Evolutionary conservation across 1,284 basidiomycete genomes (phyloP).

Genomic region (Sanghuangporus sanghuang): DNA sequence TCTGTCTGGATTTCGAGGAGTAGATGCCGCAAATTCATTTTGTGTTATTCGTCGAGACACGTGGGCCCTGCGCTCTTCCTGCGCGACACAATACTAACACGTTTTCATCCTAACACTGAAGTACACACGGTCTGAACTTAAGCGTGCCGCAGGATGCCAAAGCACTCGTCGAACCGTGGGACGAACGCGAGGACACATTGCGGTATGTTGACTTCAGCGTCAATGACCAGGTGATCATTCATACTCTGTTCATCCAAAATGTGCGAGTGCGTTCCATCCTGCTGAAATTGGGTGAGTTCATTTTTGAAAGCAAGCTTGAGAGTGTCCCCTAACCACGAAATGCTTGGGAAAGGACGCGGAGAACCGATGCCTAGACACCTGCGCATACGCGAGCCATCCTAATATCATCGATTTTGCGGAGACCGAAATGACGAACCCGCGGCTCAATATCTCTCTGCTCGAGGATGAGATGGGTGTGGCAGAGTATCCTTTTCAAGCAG

Average conservation of each 20-base stretch:
- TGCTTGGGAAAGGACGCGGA: slow-evolving; percentile 23
- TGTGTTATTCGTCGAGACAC: slow-evolving; percentile 64
- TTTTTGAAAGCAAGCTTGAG: not conserved
- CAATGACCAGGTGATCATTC: slow-evolving; percentile 79
- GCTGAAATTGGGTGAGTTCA: slow-evolving; percentile 60
- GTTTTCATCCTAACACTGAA: slow-evolving; percentile 13
- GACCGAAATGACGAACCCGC: slow-evolving; percentile 59
- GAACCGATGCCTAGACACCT: slow-evolving; percentile 61
- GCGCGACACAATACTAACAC: not conserved
- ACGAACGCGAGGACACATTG: slow-evolving; percentile 61
- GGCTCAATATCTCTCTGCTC: slow-evolving; percentile 63
- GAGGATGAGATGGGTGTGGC: slow-evolving; percentile 61
- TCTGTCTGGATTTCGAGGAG: slow-evolving; percentile 20
- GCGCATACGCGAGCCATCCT: slow-evolving; percentile 59
- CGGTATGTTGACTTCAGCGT: slow-evolving; percentile 68
- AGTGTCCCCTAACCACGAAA: too few species aligned
- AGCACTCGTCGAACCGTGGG: slow-evolving; percentile 74
- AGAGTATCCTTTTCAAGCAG: slow-evolving; percentile 73
- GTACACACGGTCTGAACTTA: slow-evolving; percentile 75
- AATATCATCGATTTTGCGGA: slow-evolving; percentile 73
- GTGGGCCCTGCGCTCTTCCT: slow-evolving; percentile 39
- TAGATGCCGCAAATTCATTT: slow-evolving; percentile 55
- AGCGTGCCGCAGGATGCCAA: slow-evolving; percentile 71
- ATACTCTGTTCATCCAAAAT: slow-evolving; percentile 74
- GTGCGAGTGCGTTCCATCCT: slow-evolving; percentile 69